Evolutionary conservation across 1,139 yeast genomes (phyloP).

Genomic region (Hyphopichia pseudoburtonii): DNA sequence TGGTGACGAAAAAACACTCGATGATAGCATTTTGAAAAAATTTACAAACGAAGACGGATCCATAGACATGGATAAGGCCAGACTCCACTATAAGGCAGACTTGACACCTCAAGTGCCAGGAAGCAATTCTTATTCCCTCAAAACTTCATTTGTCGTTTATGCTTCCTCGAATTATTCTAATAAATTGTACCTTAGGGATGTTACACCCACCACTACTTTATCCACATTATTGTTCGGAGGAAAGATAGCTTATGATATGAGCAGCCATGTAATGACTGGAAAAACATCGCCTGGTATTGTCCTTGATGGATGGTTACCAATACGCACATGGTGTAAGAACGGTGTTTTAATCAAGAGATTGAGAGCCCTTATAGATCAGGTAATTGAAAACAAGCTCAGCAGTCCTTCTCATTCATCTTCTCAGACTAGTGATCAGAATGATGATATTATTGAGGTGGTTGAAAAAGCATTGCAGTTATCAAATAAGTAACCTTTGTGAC

Average conservation of each 20-base stretch:
- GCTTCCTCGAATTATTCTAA: conserved; percentile 60
- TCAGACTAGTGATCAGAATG: background rate
- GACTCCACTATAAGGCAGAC: conserved; percentile 27
- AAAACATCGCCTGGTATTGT: conserved; percentile 62
- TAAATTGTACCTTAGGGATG: conserved; percentile 67
- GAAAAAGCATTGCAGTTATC: conserved; percentile 2
- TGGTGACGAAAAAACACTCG: conserved; percentile 21
- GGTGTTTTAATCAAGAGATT: conserved; percentile 80
- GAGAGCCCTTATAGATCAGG: conserved; percentile 62
- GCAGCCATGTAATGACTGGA: conserved; percentile 31
- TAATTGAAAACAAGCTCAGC: conserved; percentile 55
- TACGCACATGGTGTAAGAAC: conserved; percentile 90
- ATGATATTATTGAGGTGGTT: conserved; percentile 1
- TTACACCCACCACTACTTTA: conserved; percentile 75
- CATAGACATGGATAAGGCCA: conserved; percentile 28
- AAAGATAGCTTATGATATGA: conserved; percentile 65
- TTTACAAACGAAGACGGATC: conserved; percentile 40
- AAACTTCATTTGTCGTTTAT: conserved; percentile 56
- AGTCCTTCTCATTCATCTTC: conserved; percentile 16
- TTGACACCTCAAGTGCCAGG: conserved; percentile 35
- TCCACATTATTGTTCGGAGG: conserved; percentile 82
- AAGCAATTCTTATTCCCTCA: conserved; percentile 16
- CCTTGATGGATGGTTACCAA: conserved; percentile 77
- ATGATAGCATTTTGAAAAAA: conserved; percentile 21
- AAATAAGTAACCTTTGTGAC: background rate